Evolutionary conservation across 495 filamentous ascomycete genomes (phyloP).

Genomic region (Xylaria curta): DNA sequence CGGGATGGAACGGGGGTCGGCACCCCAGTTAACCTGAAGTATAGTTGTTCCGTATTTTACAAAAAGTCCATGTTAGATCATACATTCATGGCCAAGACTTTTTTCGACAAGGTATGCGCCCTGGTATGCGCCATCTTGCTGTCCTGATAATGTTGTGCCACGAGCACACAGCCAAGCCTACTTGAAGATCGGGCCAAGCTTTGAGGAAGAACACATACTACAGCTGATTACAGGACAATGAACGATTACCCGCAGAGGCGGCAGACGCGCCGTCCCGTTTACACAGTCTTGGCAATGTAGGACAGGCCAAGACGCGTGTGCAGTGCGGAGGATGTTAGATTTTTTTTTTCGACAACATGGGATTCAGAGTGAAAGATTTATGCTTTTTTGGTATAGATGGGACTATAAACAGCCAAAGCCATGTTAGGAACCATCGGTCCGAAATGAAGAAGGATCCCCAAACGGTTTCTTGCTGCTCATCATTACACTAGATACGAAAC

Average conservation of each 20-base stretch:
- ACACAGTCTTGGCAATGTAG: not conserved
- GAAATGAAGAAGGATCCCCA: conserved; percentile 19
- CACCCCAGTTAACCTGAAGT: not conserved
- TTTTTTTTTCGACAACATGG: not conserved
- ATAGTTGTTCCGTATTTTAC: not conserved
- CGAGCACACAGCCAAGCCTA: not conserved
- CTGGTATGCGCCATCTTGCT: not conserved
- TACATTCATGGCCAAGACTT: not conserved
- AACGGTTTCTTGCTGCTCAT: not conserved
- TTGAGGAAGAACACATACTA: not conserved
- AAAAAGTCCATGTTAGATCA: not conserved
- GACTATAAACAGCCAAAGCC: not conserved
- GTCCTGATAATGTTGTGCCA: not conserved
- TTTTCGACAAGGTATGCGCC: not conserved
- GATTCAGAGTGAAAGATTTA: not conserved
- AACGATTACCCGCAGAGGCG: not conserved
- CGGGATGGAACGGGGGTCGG: not conserved
- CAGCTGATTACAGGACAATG: not conserved
- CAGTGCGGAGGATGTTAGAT: not conserved
- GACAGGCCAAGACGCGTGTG: not conserved
- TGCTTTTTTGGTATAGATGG: not conserved
- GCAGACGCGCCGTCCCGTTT: conserved; percentile 16
- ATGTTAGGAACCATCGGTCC: conserved; percentile 8
- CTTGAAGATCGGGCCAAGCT: not conserved
- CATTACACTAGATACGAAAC: not conserved